phyloP scores from a whole-genome alignment of 1,284 basidiomycete genomes.

The Ceratobasidium sp. region DNA sequence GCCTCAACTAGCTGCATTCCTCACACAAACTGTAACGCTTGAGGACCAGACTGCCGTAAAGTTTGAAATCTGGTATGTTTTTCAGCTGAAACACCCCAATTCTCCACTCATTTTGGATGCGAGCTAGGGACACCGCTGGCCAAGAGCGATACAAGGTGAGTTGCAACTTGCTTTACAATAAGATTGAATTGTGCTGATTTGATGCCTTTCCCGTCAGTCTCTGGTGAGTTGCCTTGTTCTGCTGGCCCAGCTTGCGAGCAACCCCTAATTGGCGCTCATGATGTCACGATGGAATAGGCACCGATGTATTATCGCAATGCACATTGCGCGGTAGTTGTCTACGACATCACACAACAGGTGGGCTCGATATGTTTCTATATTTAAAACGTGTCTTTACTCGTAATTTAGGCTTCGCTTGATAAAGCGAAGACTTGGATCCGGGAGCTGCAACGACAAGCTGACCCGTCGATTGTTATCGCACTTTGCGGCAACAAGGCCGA shows the following conservation, averaged over 20 bases:
- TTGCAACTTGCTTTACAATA: slow-evolving; percentile 40
- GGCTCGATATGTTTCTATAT: slow-evolving; percentile 52
- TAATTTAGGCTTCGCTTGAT: slow-evolving; percentile 73
- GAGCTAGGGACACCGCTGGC: slow-evolving; percentile 85
- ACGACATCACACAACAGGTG: slow-evolving; percentile 86
- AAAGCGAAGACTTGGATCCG: slow-evolving; percentile 97
- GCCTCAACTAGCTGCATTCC: slow-evolving; percentile 79
- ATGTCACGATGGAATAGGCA: slow-evolving; percentile 62
- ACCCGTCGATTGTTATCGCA: slow-evolving; percentile 95
- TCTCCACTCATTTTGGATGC: neutral
- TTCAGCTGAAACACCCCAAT: neutral
- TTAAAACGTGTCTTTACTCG: slow-evolving; percentile 18
- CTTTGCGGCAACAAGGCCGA: slow-evolving; percentile 97
- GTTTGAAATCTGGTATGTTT: slow-evolving; percentile 93
- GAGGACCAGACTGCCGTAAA: slow-evolving; percentile 93
- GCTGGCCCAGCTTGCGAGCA: slow-evolving; percentile 38
- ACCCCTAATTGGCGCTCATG: slow-evolving; percentile 43
- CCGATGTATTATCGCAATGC: slow-evolving; percentile 95
- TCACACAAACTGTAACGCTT: slow-evolving; percentile 93
- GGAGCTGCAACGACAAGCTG: slow-evolving; percentile 96
- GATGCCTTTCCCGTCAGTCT: slow-evolving; percentile 59
- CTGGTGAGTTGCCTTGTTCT: slow-evolving; percentile 61
- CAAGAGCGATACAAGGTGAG: slow-evolving; percentile 91
- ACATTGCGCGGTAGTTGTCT: slow-evolving; percentile 87
- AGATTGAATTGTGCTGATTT: neutral